These are phyloP conservation scores for Camellia japonica DNA, from an alignment of 148 eudicot genomes.

Conservation along the genomic window DNA sequence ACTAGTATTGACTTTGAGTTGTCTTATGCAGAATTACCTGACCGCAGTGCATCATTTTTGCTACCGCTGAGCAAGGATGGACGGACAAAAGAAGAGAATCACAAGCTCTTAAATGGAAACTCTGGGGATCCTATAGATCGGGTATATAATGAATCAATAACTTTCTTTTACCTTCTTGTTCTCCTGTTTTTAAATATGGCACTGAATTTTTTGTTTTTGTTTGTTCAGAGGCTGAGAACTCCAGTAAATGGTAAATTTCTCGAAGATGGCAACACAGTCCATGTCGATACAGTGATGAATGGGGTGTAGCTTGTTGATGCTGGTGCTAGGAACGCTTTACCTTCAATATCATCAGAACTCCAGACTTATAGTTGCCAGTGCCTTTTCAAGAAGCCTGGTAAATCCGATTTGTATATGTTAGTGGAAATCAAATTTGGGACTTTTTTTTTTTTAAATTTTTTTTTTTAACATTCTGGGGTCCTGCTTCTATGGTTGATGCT, in stretches of 20 bases:
- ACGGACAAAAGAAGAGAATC: conserved; percentile 71
- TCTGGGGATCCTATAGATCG: conserved; percentile 65
- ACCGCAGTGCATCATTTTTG: conserved; percentile 55
- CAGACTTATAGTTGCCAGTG: background rate
- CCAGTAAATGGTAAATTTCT: conserved; percentile 71
- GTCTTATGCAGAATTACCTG: conserved; percentile 70
- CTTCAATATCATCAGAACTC: background rate
- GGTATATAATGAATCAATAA: conserved; percentile 47
- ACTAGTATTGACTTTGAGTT: background rate
- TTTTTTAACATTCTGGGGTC: background rate
- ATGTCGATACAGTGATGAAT: conserved; percentile 59
- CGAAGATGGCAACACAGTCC: conserved; percentile 58
- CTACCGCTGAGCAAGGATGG: conserved; percentile 77
- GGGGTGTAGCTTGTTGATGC: conserved; percentile 38
- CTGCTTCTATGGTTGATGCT: background rate
- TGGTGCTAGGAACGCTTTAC: background rate
- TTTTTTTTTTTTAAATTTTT: background rate
- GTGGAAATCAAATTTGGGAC: conserved; percentile 8
- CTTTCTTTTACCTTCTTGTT: background rate
- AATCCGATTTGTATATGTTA: conserved; percentile 5
- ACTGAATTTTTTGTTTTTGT: conserved; percentile 9
- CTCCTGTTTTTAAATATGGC: background rate
- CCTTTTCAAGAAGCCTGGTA: background rate
- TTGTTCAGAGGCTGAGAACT: conserved; percentile 71
- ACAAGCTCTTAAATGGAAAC: conserved; percentile 77